Evolutionary conservation across 768 basidiomycete species (phyloP), one percentile per base, ranked within the genome.

Genomic region (Agaricus subrufescens): DNA sequence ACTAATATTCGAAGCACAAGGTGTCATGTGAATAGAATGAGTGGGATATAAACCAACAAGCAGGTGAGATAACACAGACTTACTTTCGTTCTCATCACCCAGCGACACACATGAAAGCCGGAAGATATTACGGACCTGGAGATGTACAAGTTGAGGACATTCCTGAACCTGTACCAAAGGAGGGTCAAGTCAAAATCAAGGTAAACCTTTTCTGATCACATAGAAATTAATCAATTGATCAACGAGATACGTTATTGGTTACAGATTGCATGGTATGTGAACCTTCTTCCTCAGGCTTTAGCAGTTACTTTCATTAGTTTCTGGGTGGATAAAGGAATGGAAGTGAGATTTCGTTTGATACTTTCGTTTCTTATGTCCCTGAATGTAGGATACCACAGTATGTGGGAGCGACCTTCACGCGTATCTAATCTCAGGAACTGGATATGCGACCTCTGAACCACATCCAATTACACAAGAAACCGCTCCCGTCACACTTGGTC

Each of bases 401-500:
- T 80, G 77, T 53, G 77, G 78, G 8, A 74, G 72, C 45, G 80
- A 81, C 58, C 63, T 81, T 8, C 77, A 81, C 57, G 74, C 76
- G n/a, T 79, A 72, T 51, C 59, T 71, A n/a, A 61, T 61, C 1
- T 52, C 56, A 29, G 54, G 69, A 34, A 57, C 67, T 48, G 65
- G 61, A 53, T 68, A 66, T 46, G 68, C 68, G 14, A 49, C 53
- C 10, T 66, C 69, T 6, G 58, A 62, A 19, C 69, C 75, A 4
- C 68, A 78, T 60, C 62, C 62, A 7, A 42, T 75, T 15, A 74
- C 76, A 0, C 71, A 73, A 14, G 72, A 75, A 52, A 69, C 61
- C 2, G 60, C 74, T 2, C 78, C 78, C 1, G 63, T 76, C 11
- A 74, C 71, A 4, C 65, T 80, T 37, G 78, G 78, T 0, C 79